Evolutionary conservation across 179 eudicot genomes (phyloP), one percentile per base, ranked within the genome.

Genomic region (Actinidia arguta): DNA sequence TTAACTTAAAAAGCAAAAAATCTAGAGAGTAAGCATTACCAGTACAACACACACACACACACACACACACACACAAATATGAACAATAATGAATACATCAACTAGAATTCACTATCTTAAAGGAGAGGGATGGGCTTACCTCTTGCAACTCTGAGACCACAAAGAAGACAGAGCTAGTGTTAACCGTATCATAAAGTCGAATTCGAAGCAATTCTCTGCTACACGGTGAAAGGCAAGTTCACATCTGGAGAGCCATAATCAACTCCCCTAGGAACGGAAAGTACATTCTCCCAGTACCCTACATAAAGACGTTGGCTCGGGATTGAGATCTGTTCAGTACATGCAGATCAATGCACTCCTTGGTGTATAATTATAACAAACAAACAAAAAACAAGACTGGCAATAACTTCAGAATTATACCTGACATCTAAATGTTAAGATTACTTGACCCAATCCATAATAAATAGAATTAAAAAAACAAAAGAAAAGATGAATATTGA

Each of bases 261-360:
- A 52, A 79, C 75, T 56, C 86, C 86, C 31, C 55, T 66, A 1
- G 87, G 81, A 66, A 82, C 80, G 5, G 83, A 78, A 42, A 90
- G 85, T 50, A 84, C n/a, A 63, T 78, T 85, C 75, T 88, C 89
- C 95, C 93, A 90, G 75, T 92, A 92, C n/a, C 75, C 84, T 36
- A 92, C 95, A 80, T 90, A 92, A n/a, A 93, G 93, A 46, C 93
- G 89, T 73, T 92, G 95, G 82, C 95, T 92, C 50, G 95, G 89
- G 74, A 90, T 92, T 8, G 95, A 89, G 73, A 92, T 93, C 95
- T 92, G 87, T 58, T 79, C 46, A 73, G 22, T 24, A 61, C 51
- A 80, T 25, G 47, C 44, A 59, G 36, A 82, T 79, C 52, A 47
- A 61, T 51, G 80, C 11, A 31, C 51, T 55, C 46, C 36, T 74